Base-by-base conservation (phyloP, 2,329 filamentous ascomycete genomes). In the Nemania serpens region DNA sequence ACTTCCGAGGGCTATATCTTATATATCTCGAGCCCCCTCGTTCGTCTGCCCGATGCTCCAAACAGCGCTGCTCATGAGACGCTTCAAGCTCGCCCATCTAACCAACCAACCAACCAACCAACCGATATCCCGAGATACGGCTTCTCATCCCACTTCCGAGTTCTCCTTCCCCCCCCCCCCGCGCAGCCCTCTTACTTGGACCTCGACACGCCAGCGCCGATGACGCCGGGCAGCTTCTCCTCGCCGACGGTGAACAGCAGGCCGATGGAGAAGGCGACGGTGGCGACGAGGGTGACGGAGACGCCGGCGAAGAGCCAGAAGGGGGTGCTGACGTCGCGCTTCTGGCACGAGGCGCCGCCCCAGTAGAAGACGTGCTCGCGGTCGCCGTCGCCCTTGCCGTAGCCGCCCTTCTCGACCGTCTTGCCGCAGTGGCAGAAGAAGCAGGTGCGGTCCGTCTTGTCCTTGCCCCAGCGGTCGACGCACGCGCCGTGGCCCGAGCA, bases 201-300 rank as follows among this genome's bases (percentile, higher is more conserved):
- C 56, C 72, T 85, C 66, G 89, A 91, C 39, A 99, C 94, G 65
- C 95, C 95, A 49, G 95, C 95, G n/a, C 93, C 92, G 75, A 99
- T 93, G 9, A 99, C 94, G 69, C 93, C 93, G 0, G 95, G 95
- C 66, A 98, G 81, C 77, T 93, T 90, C 79, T 96, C 88, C 74
- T 90, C 86, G 36, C 94, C 95, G 71, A 98, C 91, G 64, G 81
- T 88, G 76, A 89, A 95, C 55, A 99, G 76, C 82, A 96, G 80
- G 5, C 88, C 87, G 68, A 98, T 88, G 11, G 86, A 87, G 73
- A 90, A 88, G 39, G 81, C 82, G 29, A 96, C 78, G 39, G 91
- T 77, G 48, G 85, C 83, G 1, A 95, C 77, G 64, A 96, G 80
- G 39, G 87, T 77, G 49, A 97, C 78, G 3, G 85, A 88, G 69